Conservation (phyloP, 2,329 filamentous ascomycete species). For the Aspergillus sp. region DNA sequence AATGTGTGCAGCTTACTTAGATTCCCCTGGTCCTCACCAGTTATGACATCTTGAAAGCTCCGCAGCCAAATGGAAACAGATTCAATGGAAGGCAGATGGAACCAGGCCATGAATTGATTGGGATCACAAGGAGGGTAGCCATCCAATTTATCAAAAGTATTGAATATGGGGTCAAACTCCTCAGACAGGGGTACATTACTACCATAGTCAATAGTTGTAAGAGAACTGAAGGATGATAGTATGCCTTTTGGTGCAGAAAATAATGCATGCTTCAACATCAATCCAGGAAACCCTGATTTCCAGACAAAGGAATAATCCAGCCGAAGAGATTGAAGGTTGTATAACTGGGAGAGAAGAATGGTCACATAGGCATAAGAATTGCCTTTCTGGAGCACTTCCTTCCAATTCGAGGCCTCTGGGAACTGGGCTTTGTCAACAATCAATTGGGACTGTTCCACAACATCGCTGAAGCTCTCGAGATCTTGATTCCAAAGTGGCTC, state of each 20-base stretch:
- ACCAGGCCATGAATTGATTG: conserved; percentile 1
- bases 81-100: not conserved
- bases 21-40: not conserved
- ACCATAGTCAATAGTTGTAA: not conserved
- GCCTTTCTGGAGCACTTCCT: not conserved
- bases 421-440: conserved; percentile 1
- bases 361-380: not conserved
- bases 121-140: not conserved
- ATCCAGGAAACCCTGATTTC: not conserved
- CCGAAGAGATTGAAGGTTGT: not conserved
- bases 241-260: not conserved
- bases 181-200: not conserved
- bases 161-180: not conserved
- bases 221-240: not conserved
- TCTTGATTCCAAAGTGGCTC: not conserved
- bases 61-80: not conserved
- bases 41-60: not conserved
- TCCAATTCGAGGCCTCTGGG: not conserved
- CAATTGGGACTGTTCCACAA: not conserved
- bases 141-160: not conserved
- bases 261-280: not conserved
- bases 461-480: not conserved
- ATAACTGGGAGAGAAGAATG: not conserved
- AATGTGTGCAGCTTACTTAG: not conserved
- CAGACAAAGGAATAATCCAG: not conserved